phyloP scores from a whole-genome alignment of 371 early-diverging fungal genomes.

The Chytridiales sp. region DNA sequence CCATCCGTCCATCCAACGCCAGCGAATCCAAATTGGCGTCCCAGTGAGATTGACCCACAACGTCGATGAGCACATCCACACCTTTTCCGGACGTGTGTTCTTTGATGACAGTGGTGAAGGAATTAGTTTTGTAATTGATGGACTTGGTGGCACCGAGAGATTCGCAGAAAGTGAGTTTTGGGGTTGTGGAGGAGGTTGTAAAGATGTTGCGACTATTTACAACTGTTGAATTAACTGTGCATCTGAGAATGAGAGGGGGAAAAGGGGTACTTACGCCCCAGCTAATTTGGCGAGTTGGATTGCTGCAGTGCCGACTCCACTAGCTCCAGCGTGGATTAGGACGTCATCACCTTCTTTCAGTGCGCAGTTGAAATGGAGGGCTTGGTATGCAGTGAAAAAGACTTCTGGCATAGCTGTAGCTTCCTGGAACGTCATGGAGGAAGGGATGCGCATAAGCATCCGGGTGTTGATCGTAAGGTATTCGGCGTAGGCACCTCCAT shows the following conservation, averaged over 20 bases:
- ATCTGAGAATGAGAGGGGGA: constrained; percentile 1
- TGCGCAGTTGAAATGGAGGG: constrained; percentile 60
- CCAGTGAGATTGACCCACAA: constrained; percentile 70
- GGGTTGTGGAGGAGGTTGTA: constrained; percentile 64
- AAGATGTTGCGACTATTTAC: constrained; percentile 55
- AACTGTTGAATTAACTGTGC: constrained; percentile 14
- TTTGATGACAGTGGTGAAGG: constrained; percentile 43
- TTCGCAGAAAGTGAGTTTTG: constrained; percentile 66
- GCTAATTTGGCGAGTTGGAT: constrained; percentile 71
- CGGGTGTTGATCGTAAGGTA: constrained; percentile 62
- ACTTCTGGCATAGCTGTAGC: constrained; percentile 75
- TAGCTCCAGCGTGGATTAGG: constrained; percentile 78
- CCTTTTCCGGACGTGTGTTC: constrained; percentile 62
- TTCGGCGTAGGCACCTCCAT: constrained; percentile 69
- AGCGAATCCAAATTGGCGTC: constrained; percentile 59
- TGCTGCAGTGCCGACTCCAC: constrained; percentile 73
- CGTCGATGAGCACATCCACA: constrained; percentile 70
- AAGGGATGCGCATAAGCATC: constrained; percentile 64
- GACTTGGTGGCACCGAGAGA: constrained; percentile 68
- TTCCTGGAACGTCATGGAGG: constrained; percentile 55
- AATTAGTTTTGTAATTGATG: constrained; percentile 63
- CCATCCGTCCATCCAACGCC: constrained; percentile 73
- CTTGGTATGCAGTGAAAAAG: constrained; percentile 82
- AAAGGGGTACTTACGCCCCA: constrained; percentile 68
- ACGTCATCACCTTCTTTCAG: constrained; percentile 63